Evolutionary conservation across 169 alveolate species (phyloP).

Genomic region (Cryptosporidium viatorum): DNA sequence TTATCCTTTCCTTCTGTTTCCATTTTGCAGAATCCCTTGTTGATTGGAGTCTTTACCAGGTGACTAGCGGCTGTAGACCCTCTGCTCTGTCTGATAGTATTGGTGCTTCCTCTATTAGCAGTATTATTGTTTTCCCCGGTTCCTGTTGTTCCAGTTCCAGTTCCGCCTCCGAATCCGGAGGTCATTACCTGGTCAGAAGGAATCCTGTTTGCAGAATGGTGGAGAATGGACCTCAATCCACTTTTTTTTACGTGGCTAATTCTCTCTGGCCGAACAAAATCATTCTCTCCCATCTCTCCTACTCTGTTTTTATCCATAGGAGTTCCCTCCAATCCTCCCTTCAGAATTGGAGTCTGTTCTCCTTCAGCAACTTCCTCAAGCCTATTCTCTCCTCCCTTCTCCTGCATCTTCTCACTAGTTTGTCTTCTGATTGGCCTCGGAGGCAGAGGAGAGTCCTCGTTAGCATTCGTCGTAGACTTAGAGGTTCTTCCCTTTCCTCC

Average conservation of each 20-base stretch:
- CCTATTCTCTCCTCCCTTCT: background rate
- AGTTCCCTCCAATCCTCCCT: constrained; percentile 27
- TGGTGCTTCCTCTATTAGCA: background rate
- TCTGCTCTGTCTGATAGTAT: background rate
- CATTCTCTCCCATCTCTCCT: constrained; percentile 14
- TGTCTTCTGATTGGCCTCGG: constrained; percentile 67
- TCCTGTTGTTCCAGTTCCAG: background rate
- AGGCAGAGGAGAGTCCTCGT: constrained; percentile 70
- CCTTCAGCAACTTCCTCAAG: background rate
- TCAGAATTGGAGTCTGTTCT: constrained; percentile 53
- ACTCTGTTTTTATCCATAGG: constrained; percentile 8
- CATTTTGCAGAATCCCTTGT: constrained; percentile 14
- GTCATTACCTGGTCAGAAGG: background rate
- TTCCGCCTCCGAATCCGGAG: background rate
- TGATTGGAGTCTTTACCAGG: constrained; percentile 50
- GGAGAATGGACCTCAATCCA: constrained; percentile 64
- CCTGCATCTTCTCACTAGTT: constrained; percentile 10
- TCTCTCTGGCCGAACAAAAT: constrained; percentile 64
- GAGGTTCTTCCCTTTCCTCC: background rate
- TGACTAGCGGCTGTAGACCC: background rate
- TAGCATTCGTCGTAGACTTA: background rate
- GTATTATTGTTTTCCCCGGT: constrained; percentile 7
- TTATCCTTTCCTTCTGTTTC: constrained; percentile 45
- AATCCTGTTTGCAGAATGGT: constrained; percentile 61
- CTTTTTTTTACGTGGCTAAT: constrained; percentile 63